Conservation (phyloP, 2,329 filamentous ascomycete genomes). For the Monosporascus sp. region DNA sequence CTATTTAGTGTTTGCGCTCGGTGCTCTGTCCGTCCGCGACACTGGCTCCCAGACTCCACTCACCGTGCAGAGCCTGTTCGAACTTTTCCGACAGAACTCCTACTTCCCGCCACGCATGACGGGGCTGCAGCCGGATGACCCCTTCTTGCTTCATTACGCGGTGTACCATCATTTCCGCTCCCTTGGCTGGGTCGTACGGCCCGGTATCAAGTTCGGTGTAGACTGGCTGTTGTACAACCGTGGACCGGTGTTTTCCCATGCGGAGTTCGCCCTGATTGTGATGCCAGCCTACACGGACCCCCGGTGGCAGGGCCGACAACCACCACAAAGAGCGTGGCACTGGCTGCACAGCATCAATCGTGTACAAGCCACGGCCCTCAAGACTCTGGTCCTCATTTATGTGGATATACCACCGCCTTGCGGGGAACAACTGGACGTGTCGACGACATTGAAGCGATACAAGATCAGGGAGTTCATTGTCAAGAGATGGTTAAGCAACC, state of each 20-base stretch:
- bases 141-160: slow-evolving; percentile 79
- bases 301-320: slow-evolving; percentile 60
- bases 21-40: slow-evolving; percentile 61
- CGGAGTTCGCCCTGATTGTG: slow-evolving; percentile 84
- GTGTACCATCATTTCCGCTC: slow-evolving; percentile 96
- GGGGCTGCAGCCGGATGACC: slow-evolving; percentile 65
- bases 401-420: slow-evolving; percentile 78
- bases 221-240: slow-evolving; percentile 94
- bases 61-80: slow-evolving; percentile 52
- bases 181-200: slow-evolving; percentile 87
- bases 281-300: slow-evolving; percentile 74
- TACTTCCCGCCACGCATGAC: slow-evolving; percentile 56
- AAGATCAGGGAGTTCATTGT: slow-evolving; percentile 75
- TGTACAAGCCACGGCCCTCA: slow-evolving; percentile 83
- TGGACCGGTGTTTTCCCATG: slow-evolving; percentile 90
- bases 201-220: slow-evolving; percentile 89
- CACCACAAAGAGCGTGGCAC: slow-evolving; percentile 58
- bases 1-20: slow-evolving; percentile 78
- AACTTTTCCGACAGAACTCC: slow-evolving; percentile 62
- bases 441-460: slow-evolving; percentile 61
- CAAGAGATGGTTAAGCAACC: slow-evolving; percentile 78
- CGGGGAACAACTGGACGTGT: slow-evolving; percentile 49
- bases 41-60: slow-evolving; percentile 39
- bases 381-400: slow-evolving; percentile 84
- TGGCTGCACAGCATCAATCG: slow-evolving; percentile 88